Conservation (phyloP, 2,329 filamentous ascomycete species). For the Colletotrichum viniferum region DNA sequence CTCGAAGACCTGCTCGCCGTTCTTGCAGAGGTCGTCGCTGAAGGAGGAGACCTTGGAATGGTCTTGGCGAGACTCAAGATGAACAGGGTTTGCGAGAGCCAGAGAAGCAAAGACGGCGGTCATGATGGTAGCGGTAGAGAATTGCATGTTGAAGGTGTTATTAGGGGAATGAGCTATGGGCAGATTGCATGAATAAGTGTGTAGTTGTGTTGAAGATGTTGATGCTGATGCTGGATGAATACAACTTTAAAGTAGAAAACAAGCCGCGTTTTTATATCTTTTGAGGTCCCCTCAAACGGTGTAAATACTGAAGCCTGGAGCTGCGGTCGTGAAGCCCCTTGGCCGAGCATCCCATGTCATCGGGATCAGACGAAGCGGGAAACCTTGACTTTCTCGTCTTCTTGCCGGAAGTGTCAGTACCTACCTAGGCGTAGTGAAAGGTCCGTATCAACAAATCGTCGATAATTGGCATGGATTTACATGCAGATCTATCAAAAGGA, state of each 20-base stretch:
- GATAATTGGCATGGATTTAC: neutral
- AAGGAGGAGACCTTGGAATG: constrained; percentile 2
- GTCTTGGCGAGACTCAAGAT: neutral
- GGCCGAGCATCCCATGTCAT: neutral
- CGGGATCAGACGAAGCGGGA: neutral
- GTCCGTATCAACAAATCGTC: neutral
- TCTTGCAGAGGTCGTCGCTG: neutral
- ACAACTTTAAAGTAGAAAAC: neutral
- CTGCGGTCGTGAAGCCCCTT: neutral
- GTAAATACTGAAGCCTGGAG: neutral
- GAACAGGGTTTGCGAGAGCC: neutral
- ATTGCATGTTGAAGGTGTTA: neutral
- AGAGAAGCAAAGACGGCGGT: neutral
- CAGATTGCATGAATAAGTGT: no score
- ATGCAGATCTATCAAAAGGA: neutral
- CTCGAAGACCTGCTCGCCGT: neutral
- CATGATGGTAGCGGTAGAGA: neutral
- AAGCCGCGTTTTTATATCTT: neutral
- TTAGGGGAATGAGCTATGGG: no score
- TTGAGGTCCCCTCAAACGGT: rapidly evolving
- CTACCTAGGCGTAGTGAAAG: no score
- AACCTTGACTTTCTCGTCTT: neutral
- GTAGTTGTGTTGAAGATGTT: neutral
- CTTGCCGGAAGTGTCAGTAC: no score
- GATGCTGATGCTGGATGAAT: neutral